These are phyloP conservation scores for Pichia cactophila DNA, from an alignment of 1,139 yeast species.

Conservation along the genomic window DNA sequence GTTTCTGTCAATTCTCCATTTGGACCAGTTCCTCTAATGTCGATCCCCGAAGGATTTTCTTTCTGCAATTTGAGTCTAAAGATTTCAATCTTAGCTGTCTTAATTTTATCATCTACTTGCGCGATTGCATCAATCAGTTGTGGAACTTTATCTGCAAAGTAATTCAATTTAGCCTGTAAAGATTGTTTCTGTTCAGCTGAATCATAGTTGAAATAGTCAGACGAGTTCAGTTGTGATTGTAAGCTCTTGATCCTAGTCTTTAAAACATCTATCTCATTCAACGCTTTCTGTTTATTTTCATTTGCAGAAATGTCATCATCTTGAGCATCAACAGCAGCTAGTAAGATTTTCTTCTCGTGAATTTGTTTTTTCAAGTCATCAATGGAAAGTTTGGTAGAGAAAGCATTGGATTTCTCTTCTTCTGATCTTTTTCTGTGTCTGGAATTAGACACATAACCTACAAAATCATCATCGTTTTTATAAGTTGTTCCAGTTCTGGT, in stretches of 20 bases:
- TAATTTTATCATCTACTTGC: conserved; percentile 58
- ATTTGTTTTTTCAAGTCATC: conserved; percentile 55
- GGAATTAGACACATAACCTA: conserved; percentile 59
- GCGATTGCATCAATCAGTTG: conserved; percentile 54
- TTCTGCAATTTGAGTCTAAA: conserved; percentile 47
- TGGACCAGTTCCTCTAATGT: conserved; percentile 74
- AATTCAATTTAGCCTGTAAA: conserved; percentile 45
- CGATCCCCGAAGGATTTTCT: conserved; percentile 60
- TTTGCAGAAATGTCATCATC: conserved; percentile 39
- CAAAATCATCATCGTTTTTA: conserved; percentile 59
- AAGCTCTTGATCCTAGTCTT: conserved; percentile 52
- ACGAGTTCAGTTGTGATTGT: conserved; percentile 34
- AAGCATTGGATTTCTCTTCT: conserved; percentile 14
- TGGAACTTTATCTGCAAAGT: conserved; percentile 64
- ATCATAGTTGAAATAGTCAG: conserved; percentile 21
- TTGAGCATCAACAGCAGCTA: conserved; percentile 65
- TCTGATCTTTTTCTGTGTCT: conserved; percentile 41
- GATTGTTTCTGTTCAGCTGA: conserved; percentile 32
- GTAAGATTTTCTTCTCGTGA: conserved; percentile 59
- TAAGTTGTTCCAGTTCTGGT: conserved; percentile 50
- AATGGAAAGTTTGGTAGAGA: conserved; percentile 26
- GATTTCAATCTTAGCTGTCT: conserved; percentile 58
- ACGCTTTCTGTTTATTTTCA: conserved; percentile 25
- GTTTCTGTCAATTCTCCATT: conserved; percentile 76
- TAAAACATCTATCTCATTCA: conserved; percentile 52